phyloP scores from a whole-genome alignment of 1,284 basidiomycete genomes.

The Sanghuangporus baumii region DNA sequence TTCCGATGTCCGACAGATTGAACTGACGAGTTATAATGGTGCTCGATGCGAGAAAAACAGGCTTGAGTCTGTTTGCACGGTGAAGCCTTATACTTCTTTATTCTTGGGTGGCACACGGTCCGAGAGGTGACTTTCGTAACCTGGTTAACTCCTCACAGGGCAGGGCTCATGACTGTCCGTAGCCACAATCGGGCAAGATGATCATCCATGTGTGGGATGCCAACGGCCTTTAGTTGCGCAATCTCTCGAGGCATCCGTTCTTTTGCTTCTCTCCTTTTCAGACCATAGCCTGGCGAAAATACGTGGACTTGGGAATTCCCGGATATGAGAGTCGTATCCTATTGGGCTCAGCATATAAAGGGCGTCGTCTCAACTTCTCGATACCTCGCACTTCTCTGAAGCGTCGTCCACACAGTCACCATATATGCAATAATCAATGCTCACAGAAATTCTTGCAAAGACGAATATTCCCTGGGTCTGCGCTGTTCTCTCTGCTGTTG shows the following conservation, averaged over 20 bases:
- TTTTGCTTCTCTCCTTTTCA: background rate
- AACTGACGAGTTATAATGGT: background rate
- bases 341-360: constrained; percentile 32
- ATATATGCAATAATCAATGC: background rate
- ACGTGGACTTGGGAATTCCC: background rate
- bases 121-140: background rate
- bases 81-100: background rate
- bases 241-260: background rate
- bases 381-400: background rate
- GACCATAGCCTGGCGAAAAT: background rate
- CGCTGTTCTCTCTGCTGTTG: background rate
- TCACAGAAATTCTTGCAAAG: background rate
- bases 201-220: background rate
- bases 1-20: background rate
- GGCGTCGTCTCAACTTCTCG: background rate
- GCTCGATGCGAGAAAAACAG: background rate
- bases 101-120: background rate
- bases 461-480: background rate
- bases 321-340: constrained; percentile 24
- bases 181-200: background rate
- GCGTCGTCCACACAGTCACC: background rate
- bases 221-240: background rate
- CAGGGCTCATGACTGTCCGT: background rate
- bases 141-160: background rate
- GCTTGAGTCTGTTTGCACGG: background rate